phyloP scores from a whole-genome alignment of 139 green algal species.

The Zygnema cylindricum region DNA sequence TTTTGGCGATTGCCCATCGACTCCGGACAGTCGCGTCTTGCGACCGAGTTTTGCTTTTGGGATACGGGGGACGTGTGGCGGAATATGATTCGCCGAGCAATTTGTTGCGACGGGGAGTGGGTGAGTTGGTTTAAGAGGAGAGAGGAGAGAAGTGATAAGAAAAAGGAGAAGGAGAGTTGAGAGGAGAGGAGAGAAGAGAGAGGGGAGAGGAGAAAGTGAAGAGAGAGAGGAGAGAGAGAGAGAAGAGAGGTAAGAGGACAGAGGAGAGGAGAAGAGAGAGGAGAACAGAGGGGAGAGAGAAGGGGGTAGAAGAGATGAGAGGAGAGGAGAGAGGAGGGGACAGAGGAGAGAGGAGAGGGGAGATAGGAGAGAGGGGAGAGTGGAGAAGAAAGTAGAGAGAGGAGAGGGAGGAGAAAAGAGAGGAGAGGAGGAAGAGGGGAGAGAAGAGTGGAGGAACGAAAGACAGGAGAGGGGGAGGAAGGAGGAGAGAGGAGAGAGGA shows the following conservation, averaged over 20 bases:
- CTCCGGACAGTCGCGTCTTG: constrained; percentile 51
- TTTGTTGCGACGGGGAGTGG: constrained; percentile 6
- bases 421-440: neutral
- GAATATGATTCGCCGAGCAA: constrained; percentile 56
- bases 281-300: neutral
- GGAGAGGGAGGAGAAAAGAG: neutral
- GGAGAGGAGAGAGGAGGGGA: neutral
- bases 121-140: neutral
- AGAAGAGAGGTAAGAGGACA: neutral
- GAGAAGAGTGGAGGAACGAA: neutral
- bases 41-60: constrained; percentile 52
- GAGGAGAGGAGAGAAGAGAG: neutral
- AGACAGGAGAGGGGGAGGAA: neutral
- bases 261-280: neutral
- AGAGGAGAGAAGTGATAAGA: neutral
- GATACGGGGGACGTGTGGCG: constrained; percentile 18
- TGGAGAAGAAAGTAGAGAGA: neutral
- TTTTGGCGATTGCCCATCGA: constrained; percentile 75
- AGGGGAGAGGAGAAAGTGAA: neutral
- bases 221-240: neutral
- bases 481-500: neutral
- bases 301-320: neutral
- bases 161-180: neutral
- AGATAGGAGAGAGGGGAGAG: neutral
- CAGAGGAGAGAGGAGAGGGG: neutral